Base-by-base conservation (phyloP, 2,329 filamentous ascomycete genomes). In the Aureobasidium uvarum region DNA sequence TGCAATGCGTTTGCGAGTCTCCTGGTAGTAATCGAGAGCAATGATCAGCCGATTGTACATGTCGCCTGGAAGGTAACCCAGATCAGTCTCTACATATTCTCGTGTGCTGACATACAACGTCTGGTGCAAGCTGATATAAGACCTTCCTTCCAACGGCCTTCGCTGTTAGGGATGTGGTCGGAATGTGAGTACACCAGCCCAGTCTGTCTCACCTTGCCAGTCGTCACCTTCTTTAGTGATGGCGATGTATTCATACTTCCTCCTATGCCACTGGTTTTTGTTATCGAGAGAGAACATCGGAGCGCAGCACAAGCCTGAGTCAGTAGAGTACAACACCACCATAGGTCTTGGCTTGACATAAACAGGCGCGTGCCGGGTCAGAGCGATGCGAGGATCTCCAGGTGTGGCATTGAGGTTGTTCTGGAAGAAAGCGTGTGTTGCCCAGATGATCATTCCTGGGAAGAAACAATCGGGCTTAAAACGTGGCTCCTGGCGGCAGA, bases 41-140 rank as follows among this genome's bases (percentile, higher is more conserved):
- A 38, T 54, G 5, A 54, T 54, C 31, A 54, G 51, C 6, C 51
- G n/a, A 10, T 54, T 36, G 6, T 54, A 54, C 20, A 23, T n/a
- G 7, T 54, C 51, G n/a, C 31, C 31, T 7, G 33, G 33, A 2
- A 54, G 51, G 33, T 54, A 54, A 5, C 51, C 51, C n/a, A 38
- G 11, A 38, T 54, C 51, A 5, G 51, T 54, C 33, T 54, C 51
- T 10, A 54, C 7, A 13, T 54, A 38, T 33, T 54, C 51, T 11
- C n/a, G 10, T 39, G 51, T 54, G 23, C 51, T 54, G 33, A 54
- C 51, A 38, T 54, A 38, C 33, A 54, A 23, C 11, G 51, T 54
- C 20, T 54, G 33, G 2, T 36, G 31, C 7, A 54, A 11, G 7
- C 33, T 54, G 31, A 54, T 23, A n/a, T 23, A 54, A 7, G 14